These are phyloP conservation scores for Boletus fagicola DNA, from an alignment of 768 basidiomycete genomes.

Conservation along the genomic window DNA sequence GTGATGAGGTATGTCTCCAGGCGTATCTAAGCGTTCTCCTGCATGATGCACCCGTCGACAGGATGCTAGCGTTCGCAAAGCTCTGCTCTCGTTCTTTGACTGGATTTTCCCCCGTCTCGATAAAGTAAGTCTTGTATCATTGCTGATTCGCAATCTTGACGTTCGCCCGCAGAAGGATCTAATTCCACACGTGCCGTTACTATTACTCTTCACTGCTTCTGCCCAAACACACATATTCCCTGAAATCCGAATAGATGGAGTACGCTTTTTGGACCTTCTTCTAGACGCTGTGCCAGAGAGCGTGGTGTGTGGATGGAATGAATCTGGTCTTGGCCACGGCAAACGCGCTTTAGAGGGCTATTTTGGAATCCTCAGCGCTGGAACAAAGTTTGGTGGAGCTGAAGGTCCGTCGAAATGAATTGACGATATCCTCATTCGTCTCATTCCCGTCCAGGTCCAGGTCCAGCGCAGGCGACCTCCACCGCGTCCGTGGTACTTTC, in stretches of 20 bases:
- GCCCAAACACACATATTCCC: constrained; percentile 95
- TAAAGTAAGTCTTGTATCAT: constrained; percentile 39
- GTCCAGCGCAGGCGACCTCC: constrained; percentile 46
- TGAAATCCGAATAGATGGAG: constrained; percentile 87
- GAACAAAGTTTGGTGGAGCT: constrained; percentile 56
- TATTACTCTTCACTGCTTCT: constrained; percentile 85
- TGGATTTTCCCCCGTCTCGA: constrained; percentile 73
- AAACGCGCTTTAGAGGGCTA: constrained; percentile 74
- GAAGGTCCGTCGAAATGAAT: constrained; percentile 41
- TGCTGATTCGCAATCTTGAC: constrained; percentile 5
- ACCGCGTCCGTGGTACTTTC: constrained; percentile 66
- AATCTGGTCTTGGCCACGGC: constrained; percentile 50
- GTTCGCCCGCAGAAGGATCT: constrained; percentile 55
- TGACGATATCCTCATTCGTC: neutral
- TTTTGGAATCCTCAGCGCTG: constrained; percentile 71
- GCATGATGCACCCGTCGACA: constrained; percentile 30
- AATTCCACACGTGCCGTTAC: constrained; percentile 66
- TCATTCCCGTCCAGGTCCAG: constrained; percentile 20
- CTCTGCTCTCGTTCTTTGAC: constrained; percentile 60
- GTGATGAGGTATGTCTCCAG: constrained; percentile 65
- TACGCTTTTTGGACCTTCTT: constrained; percentile 74
- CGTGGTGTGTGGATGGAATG: constrained; percentile 68
- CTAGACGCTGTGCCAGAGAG: constrained; percentile 66
- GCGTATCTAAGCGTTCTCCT: neutral
- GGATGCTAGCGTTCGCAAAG: constrained; percentile 80